A percentile compares a stretch with the other conserved stretches of the same genome.
Conservation (phyloP, 768 basidiomycete genomes). For the Cyclocybe cylindracea region DNA sequence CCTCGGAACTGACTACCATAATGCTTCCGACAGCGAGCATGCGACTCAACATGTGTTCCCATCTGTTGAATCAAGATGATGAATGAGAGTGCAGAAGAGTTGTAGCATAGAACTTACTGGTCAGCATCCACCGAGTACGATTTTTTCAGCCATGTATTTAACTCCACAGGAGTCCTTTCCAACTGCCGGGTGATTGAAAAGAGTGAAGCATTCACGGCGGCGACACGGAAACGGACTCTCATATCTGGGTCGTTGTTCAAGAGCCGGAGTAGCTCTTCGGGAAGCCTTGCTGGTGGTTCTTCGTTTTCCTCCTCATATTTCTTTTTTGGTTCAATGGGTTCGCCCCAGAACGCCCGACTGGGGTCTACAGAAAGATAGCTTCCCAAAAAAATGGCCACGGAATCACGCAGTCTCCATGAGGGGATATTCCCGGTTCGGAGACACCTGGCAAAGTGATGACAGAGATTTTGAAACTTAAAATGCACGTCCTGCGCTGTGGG, state of each 20-base stretch:
- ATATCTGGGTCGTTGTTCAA: slow-evolving; percentile 74
- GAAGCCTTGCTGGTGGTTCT: slow-evolving; percentile 24
- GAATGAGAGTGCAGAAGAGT: neutral
- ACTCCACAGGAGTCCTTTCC: slow-evolving; percentile 25
- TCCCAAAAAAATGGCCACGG: slow-evolving; percentile 65
- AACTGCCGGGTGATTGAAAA: slow-evolving; percentile 50
- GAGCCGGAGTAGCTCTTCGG: slow-evolving; percentile 49
- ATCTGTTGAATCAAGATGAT: slow-evolving; percentile 38
- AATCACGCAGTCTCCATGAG: slow-evolving; percentile 72
- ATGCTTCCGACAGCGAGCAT: slow-evolving; percentile 73
- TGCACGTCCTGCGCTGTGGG: slow-evolving; percentile 35
- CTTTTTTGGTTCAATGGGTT: slow-evolving; percentile 17
- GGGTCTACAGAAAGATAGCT: slow-evolving; percentile 64
- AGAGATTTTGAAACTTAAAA: slow-evolving; percentile 48
- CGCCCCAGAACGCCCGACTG: slow-evolving; percentile 47
- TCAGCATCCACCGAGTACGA: slow-evolving; percentile 45
- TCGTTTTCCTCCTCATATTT: slow-evolving; percentile 23
- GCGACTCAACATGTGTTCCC: slow-evolving; percentile 75
- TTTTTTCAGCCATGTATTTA: slow-evolving; percentile 51
- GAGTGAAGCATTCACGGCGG: slow-evolving; percentile 56
- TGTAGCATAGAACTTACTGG: slow-evolving; percentile 42
- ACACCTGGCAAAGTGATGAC: slow-evolving; percentile 52
- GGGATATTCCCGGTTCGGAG: slow-evolving; percentile 41
- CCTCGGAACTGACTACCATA: slow-evolving; percentile 74
- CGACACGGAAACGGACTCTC: slow-evolving; percentile 80